Evolutionary conservation across 371 early-diverging fungal species (phyloP), one percentile per base, ranked within the genome.

Genomic region (Blyttiomyces sp.): DNA sequence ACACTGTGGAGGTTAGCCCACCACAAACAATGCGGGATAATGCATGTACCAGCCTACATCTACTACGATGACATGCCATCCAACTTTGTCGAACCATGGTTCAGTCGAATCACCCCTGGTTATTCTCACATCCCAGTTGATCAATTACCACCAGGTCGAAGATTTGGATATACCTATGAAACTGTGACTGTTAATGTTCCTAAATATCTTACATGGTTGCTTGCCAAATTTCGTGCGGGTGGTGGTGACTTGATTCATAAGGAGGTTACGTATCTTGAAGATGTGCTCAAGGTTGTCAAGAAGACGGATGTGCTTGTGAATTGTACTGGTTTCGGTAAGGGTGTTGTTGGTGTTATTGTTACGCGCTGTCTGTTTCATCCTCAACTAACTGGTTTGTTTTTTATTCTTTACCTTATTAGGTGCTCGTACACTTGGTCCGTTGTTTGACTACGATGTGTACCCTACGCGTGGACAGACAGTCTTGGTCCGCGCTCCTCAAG

Each of bases 401-500:
- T 6, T 39, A 35, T 19, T 43, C n/a, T 48, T 19, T 44, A 32
- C 9, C n/a, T 39, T 30, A 28, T 5, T 30, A 64, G 82, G 83
- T 6, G 78, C 89, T 7, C 53, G 77, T 30, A 73, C 63, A 16
- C 66, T 92, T 0, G 88, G 85, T 2, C 90, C 89, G 6, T 86
- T 89, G 0, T 63, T 79, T 21, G 93, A 92, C 62, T n/a, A 56
- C 4, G 62, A 65, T 0, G 66, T 87, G 4, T 88, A 73, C 35
- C 87, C 89, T 7, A 87, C 86, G 0, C 74, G 91, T 11, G 93
- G 93, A 13, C 91, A 92, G 65, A 87, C 83, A 1, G 74, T 86
- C 0, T 54, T 88, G 4, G 84, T 88, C 5, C 51, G 78, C 26
- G 89, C 86, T 16, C 70, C 85, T 1, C 80, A 85, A 53, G 74